Base-by-base conservation (phyloP, 139 green algal species). In the Astrephomene gubernaculifera region DNA sequence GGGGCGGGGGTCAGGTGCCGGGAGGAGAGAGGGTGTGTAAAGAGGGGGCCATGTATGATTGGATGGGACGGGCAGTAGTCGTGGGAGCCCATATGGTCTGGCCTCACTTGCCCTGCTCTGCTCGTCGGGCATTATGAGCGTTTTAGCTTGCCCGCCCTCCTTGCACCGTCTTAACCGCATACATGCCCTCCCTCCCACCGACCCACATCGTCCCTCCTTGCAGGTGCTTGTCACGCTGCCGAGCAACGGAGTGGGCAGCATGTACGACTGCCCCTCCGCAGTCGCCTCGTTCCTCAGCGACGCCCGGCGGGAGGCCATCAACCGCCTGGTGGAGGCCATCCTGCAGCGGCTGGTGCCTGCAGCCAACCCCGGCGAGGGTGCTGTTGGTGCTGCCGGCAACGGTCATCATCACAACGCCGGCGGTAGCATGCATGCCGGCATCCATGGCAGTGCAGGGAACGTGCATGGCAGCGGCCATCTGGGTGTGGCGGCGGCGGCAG, bases 171-270 rank as follows among this genome's bases (percentile, higher is more conserved):
- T 24, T 38, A 21, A 10, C 3, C 39, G 6, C 24, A 1, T 24
- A 2, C 64, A 17, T 31, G 4, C 25, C 3, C 22, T 4, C 4
- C 69, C 39, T 12, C 21, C 22, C 3, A 7, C 41, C 1, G 6
- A 9, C 24, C 4, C 29, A 1, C 2, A 4, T 43, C 22, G 8
- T 17, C 45, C 12, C 17, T 57, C 49, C 49, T 57, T 25, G 2
- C 79, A 86, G 79, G 79, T 86, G 1, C 65, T 86, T 6, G 65
- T n/a, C 10, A 69, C 49, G 22, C 65, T 86, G 36, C 79, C 79
- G 12, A 70, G 69, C 49, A 45, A 45, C 24, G 79, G 79, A 27
- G 24, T 29, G 2, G 45, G 35, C 45, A 53, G 61, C 35, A 4
- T 49, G 14, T 78, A 86, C 44, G 79, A 86, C 41, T 22, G 6